These are phyloP conservation scores for Botrytis fragariae DNA, from an alignment of 2,329 filamentous ascomycete species.

Conservation along the genomic window DNA sequence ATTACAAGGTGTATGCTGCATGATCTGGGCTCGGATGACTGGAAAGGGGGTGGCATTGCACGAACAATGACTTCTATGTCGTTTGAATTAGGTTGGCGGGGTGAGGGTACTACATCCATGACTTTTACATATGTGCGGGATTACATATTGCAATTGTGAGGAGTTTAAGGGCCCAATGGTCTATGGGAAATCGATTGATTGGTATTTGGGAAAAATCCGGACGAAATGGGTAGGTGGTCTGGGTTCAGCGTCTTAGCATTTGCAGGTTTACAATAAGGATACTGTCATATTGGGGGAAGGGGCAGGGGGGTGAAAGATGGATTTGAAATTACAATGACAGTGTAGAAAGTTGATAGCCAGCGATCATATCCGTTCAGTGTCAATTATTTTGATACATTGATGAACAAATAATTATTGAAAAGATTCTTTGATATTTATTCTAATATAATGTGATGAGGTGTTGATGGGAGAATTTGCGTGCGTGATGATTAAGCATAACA, in stretches of 20 bases:
- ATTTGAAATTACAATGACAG: neutral
- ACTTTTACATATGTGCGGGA: constrained; percentile 17
- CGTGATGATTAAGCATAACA: neutral
- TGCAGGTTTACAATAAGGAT: constrained; percentile 5
- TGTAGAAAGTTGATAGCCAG: neutral
- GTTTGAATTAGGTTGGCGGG: constrained; percentile 6
- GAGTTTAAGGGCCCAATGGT: constrained; percentile 10
- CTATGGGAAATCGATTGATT: neutral
- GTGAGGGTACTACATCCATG: constrained; percentile 14
- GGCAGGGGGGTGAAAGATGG: neutral
- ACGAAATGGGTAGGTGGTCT: neutral
- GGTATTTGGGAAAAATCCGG: neutral
- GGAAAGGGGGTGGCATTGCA: constrained; percentile 19
- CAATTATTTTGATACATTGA: neutral
- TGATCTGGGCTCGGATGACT: constrained; percentile 23
- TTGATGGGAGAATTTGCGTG: neutral
- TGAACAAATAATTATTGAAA: neutral
- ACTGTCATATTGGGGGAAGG: neutral
- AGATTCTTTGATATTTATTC: neutral
- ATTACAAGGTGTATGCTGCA: constrained; percentile 24
- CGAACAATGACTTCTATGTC: constrained; percentile 11
- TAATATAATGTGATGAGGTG: neutral
- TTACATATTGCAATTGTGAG: constrained; percentile 14
- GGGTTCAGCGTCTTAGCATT: constrained; percentile 9
- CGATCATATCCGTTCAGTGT: neutral